Conservation (phyloP, 768 basidiomycete species). For the Pleurotus sapidus region DNA sequence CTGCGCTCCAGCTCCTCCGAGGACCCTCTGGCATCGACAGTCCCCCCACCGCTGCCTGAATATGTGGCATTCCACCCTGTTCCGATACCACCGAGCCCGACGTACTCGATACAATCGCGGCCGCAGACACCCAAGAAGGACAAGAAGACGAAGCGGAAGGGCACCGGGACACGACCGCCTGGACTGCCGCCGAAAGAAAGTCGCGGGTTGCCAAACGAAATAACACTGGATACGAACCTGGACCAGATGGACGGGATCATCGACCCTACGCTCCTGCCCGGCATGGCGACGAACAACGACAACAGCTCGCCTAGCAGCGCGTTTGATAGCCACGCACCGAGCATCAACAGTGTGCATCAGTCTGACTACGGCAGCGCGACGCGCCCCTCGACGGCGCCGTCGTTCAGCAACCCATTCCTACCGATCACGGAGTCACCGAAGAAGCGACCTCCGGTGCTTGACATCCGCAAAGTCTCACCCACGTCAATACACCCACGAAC, state of each 20-base stretch:
- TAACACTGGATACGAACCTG: constrained; percentile 64
- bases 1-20: constrained; percentile 31
- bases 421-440: constrained; percentile 23
- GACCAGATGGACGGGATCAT: constrained; percentile 84
- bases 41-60: constrained; percentile 27
- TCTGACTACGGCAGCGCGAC: constrained; percentile 25
- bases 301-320: constrained; percentile 42
- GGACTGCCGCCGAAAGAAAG: constrained; percentile 28
- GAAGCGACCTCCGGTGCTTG: constrained; percentile 14
- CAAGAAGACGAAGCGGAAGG: constrained; percentile 26
- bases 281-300: constrained; percentile 21
- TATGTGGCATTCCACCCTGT: constrained; percentile 19
- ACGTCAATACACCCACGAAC: constrained; percentile 31
- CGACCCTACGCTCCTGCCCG: constrained; percentile 35
- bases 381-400: constrained; percentile 22
- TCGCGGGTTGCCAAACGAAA: constrained; percentile 29
- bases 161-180: constrained; percentile 28
- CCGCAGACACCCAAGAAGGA: constrained; percentile 25
- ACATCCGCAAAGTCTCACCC: constrained; percentile 48
- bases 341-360: constrained; percentile 26
- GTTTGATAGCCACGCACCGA: constrained; percentile 26
- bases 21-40: constrained; percentile 19
- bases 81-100: constrained; percentile 10
- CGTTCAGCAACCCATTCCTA: constrained; percentile 42
- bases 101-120: constrained; percentile 10